Base-by-base conservation (phyloP, 2,329 filamentous ascomycete species). In the Fusarium sublunatum region DNA sequence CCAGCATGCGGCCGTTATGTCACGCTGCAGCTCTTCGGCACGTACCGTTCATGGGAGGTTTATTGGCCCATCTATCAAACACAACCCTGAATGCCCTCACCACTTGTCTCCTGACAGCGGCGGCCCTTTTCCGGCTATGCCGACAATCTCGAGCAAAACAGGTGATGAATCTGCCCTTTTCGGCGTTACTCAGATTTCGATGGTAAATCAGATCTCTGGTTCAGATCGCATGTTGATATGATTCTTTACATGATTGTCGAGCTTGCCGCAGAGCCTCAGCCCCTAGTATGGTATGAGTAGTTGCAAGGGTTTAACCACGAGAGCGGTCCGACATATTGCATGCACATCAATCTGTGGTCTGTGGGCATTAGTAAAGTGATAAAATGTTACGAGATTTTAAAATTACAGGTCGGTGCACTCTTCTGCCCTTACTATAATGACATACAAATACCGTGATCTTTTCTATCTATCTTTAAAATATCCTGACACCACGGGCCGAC, bases 141-240 rank as follows among this genome's bases (percentile, higher is more conserved):
- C 52, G 56, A 38, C 19, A 19, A 22, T 9, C 15, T 22, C 35
- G 25, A 31, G 41, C 41, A 12, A 59, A 60, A 60, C 55, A 43
- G 47, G 40, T 54, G 57, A 54, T 60, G n/a, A 32, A 60, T 60
- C 47, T 60, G 22, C 13, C n/a, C n/a, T 44, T 25, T 49, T 58
- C 57, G 57, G 55, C 46, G 41, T 41, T 47, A 54, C 46, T 53
- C 24, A 45, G 56, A 59, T 60, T 60, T 11, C 10, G 6, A 11
- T 32, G 31, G 41, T 26, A 29, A 40, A 38, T 41, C 40, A 60
- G 57, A 60, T 60, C 47, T 58, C 19, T 41, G 57, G 45, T 36
- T 19, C 53, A 60, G 57, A 60, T 60, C 55, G 25, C 22, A 60
- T 60, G 57, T 59, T 60, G 48, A 59, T 36, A 43, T 60, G 41